These are phyloP conservation scores for Aechmea fasciata DNA, from an alignment of 176 grass and related monocot genomes.

Conservation along the genomic window DNA sequence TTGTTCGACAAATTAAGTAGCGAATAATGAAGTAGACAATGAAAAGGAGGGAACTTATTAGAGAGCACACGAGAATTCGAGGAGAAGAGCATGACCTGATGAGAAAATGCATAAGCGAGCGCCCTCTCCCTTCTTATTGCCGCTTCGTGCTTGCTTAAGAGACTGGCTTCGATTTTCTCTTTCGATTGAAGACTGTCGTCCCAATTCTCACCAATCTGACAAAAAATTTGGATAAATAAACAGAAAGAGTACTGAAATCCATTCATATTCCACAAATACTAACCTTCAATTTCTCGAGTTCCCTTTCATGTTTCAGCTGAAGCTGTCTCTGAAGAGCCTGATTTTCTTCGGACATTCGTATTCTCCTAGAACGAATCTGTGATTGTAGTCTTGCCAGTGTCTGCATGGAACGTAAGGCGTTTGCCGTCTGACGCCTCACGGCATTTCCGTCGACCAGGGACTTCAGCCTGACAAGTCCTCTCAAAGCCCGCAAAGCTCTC, in stretches of 20 bases:
- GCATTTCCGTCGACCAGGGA: conserved; percentile 37
- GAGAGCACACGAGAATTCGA: background rate
- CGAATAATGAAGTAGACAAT: background rate
- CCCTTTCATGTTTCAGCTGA: conserved; percentile 37
- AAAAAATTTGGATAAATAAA: background rate
- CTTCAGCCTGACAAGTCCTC: conserved; percentile 45
- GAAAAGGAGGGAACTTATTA: background rate
- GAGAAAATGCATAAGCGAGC: conserved; percentile 67
- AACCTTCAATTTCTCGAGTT: conserved; percentile 52
- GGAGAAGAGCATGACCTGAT: conserved; percentile 34
- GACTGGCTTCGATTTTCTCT: conserved; percentile 48
- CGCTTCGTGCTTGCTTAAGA: conserved; percentile 54
- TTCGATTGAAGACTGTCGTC: conserved; percentile 60
- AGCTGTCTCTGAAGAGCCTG: conserved; percentile 41
- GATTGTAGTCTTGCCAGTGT: conserved; percentile 59
- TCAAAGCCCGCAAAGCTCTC: conserved; percentile 26
- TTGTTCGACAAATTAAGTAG: background rate
- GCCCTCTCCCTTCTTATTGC: conserved; percentile 53
- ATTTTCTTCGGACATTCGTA: conserved; percentile 68
- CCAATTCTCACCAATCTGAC: conserved; percentile 55
- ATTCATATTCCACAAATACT: background rate
- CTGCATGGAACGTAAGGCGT: conserved; percentile 55
- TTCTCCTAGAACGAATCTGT: conserved; percentile 52
- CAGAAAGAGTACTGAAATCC: too few relatives aligned
- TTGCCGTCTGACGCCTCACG: conserved; percentile 45